A percentile compares a stretch with the other conserved stretches of the same genome.
These are phyloP conservation scores for Monoraphidium neglectum DNA, from an alignment of 139 green algal genomes.

Conservation along the genomic window DNA sequence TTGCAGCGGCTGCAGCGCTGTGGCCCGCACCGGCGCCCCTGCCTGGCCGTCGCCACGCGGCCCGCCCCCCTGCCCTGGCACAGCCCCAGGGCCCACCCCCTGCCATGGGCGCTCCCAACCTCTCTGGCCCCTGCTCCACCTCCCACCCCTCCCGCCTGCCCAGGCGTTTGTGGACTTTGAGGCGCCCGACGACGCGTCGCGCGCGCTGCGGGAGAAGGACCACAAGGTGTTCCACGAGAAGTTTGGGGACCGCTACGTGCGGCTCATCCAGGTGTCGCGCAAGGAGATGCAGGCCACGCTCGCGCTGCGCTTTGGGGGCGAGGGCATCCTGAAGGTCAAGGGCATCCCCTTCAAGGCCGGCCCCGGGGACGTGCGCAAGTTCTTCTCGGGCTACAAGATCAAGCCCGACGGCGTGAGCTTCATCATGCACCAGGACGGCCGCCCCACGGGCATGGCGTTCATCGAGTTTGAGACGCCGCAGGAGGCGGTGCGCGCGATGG, in stretches of 20 bases:
- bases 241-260: conserved; percentile 69
- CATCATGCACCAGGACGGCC: conserved; percentile 74
- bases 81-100: too few relatives aligned
- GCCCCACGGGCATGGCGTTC: conserved; percentile 83
- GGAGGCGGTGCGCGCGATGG: conserved; percentile 69
- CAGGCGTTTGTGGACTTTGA: conserved; percentile 83
- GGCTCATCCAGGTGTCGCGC: conserved; percentile 65
- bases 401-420: conserved; percentile 75
- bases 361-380: conserved; percentile 58
- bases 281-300: conserved; percentile 72
- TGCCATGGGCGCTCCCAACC: too few relatives aligned
- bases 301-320: conserved; percentile 64
- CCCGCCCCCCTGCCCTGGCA: too few relatives aligned
- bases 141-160: not conserved
- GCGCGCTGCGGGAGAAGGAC: conserved; percentile 62
- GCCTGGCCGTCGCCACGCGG: too few relatives aligned
- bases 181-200: conserved; percentile 53
- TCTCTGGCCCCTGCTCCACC: too few relatives aligned
- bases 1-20: too few relatives aligned
- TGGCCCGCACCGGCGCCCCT: too few relatives aligned
- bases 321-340: conserved; percentile 76
- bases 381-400: conserved; percentile 63
- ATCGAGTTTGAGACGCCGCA: conserved; percentile 86
- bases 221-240: conserved; percentile 69
- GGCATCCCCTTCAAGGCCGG: conserved; percentile 71